A percentile compares a stretch with the other conserved stretches of the same genome.
These are phyloP conservation scores for Micromonas pusilla DNA, from an alignment of 139 green algal species.

Conservation along the genomic window DNA sequence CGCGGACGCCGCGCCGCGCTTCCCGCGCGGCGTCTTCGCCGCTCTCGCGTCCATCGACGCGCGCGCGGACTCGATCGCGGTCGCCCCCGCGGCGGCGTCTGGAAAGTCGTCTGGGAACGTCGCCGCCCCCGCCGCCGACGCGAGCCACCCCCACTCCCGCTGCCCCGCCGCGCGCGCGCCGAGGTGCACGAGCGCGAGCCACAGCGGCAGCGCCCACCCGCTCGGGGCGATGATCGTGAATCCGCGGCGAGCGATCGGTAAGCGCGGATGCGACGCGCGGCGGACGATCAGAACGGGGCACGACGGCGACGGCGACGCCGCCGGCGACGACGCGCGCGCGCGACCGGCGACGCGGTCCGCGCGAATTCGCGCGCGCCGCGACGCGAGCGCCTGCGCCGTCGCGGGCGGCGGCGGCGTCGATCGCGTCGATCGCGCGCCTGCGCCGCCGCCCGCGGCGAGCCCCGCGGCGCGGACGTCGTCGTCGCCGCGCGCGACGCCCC, in stretches of 20 bases:
- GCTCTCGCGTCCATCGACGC: not conserved
- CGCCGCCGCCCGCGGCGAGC: too few species aligned
- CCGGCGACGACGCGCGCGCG: too few species aligned
- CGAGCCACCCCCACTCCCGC: not conserved
- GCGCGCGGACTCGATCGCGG: too few species aligned
- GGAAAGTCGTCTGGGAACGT: slow-evolving; percentile 6
- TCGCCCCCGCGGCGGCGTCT: not conserved
- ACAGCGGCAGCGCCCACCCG: not conserved
- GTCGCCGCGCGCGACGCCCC: too few species aligned
- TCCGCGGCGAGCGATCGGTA: not conserved
- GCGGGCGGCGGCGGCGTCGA: too few species aligned
- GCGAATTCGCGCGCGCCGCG: too few species aligned
- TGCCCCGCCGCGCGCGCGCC: not conserved
- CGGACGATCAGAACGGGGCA: not conserved
- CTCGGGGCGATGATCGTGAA: not conserved
- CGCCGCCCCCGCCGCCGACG: not conserved
- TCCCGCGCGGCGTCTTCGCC: not conserved
- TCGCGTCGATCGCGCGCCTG: too few species aligned
- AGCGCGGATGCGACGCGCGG: not conserved
- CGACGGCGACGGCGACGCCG: too few species aligned
- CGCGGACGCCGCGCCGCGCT: not conserved
- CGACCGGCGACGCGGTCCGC: too few species aligned
- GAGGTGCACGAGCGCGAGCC: not conserved
- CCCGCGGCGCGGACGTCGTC: too few species aligned
- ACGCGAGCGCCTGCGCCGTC: too few species aligned